Percentiles rank a stretch among this genome's conserved stretches.
phyloP scores from a whole-genome alignment of 2,329 filamentous ascomycete genomes.

The Gnomoniopsis sp. region DNA sequence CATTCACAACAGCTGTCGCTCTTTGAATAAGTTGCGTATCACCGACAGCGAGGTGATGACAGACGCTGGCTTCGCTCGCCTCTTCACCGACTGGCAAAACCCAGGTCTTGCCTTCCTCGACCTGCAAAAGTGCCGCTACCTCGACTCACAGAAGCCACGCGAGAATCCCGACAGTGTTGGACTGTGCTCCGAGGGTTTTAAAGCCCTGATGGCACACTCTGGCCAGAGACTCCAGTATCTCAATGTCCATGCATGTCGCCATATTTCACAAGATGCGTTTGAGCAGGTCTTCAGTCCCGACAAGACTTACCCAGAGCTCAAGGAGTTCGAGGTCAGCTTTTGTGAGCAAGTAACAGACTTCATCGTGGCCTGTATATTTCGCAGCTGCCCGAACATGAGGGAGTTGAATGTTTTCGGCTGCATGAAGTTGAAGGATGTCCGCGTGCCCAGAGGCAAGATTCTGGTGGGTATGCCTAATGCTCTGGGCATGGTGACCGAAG shows the following conservation, averaged over 20 bases:
- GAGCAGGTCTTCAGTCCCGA: conserved; percentile 66
- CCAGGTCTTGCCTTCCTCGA: conserved; percentile 68
- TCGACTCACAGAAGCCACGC: conserved; percentile 68
- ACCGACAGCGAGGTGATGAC: conserved; percentile 73
- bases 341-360: conserved; percentile 65
- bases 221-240: conserved; percentile 62
- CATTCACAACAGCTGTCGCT: conserved; percentile 67
- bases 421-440: conserved; percentile 56
- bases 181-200: conserved; percentile 72
- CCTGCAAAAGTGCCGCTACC: conserved; percentile 71
- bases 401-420: conserved; percentile 63
- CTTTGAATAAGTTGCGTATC: conserved; percentile 74
- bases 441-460: conserved; percentile 52
- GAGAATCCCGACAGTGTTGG: conserved; percentile 66
- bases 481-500: conserved; percentile 58
- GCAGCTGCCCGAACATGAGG: conserved; percentile 57
- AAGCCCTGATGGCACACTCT: conserved; percentile 81
- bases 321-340: conserved; percentile 75
- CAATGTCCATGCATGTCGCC: conserved; percentile 79
- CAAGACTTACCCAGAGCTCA: conserved; percentile 63
- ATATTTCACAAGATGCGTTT: conserved; percentile 71
- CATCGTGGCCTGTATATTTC: conserved; percentile 61
- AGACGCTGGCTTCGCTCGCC: conserved; percentile 66
- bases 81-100: conserved; percentile 78
- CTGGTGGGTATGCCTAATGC: conserved; percentile 58